A percentile compares a stretch with the other conserved stretches of the same genome.
Conservation (phyloP, 257 asterid genomes). For the Schizonepeta tenuifolia region DNA sequence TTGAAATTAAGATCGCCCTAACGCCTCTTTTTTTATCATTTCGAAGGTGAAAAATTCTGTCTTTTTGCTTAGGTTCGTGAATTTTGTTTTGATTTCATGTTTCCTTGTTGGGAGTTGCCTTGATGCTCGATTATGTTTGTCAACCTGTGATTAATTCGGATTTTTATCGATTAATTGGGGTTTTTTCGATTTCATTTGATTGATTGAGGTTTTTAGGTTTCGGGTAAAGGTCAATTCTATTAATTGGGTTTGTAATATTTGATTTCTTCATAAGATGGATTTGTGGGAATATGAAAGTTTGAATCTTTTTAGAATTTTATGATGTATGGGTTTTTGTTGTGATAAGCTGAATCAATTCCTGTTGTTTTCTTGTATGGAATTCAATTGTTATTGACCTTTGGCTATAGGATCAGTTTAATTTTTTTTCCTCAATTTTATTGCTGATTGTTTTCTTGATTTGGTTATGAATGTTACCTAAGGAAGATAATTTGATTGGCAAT, state of each 20-base stretch:
- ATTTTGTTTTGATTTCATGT: constrained; percentile 8
- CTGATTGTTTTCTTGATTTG: constrained; percentile 9
- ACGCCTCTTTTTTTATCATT: not conserved
- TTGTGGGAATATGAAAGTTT: constrained; percentile 4
- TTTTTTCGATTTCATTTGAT: constrained; percentile 1
- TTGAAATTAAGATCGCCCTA: constrained; percentile 21
- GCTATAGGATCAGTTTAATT: not conserved
- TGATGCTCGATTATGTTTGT: constrained; percentile 2
- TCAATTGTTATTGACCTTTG: not conserved
- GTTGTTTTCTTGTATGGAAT: constrained; percentile 20
- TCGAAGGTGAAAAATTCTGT: constrained; percentile 17
- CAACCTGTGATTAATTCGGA: not conserved
- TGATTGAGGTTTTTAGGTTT: not conserved
- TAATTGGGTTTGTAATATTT: constrained; percentile 11
- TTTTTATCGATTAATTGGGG: not conserved
- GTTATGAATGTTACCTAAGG: not conserved
- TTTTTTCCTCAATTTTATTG: not conserved
- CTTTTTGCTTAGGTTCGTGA: constrained; percentile 27
- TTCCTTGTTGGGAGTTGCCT: not conserved
- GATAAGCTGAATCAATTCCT: not conserved
- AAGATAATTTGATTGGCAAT: not conserved
- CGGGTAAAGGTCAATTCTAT: constrained; percentile 1
- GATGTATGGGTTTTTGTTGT: constrained; percentile 1
- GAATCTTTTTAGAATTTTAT: not conserved
- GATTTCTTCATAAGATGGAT: not conserved